Base-by-base conservation (phyloP, 768 basidiomycete species). In the Megacollybia marginata region DNA sequence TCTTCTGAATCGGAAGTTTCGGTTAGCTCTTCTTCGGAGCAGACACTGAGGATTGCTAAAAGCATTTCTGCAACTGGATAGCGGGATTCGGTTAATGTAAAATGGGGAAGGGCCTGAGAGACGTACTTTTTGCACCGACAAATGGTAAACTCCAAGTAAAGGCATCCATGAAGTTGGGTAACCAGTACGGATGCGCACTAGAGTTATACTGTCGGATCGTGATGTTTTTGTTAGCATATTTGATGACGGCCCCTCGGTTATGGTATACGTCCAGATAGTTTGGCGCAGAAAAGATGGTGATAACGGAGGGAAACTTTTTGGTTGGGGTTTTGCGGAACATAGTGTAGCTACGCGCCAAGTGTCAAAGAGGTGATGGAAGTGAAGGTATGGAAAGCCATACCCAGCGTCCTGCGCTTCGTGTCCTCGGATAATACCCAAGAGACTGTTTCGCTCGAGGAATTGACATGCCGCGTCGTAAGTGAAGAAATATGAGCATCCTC, bases 91-190 rank as follows among this genome's bases (percentile, higher is more conserved):
- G 18, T n/a, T 47, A 40, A 32, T 10, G 31, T 10, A 43, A 47
- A 18, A 4, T 64, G 20, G 71, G 67, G 50, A 65, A 18, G 8
- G 23, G 20, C 33, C 50, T 23, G 36, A 33, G 35, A 4, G 19
- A 70, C 89, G 48, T 53, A 94, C 94, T 96, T 72, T 98, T 98
- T 55, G 91, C 84, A 47, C 93, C 94, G 5, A 98, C 93, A 62
- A 98, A 98, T 0, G 95, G 95, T 50, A 98, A 64, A 75, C 88
- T 91, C 95, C 94, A 98, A 10, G 93, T 95, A 63, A 98, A 98
- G 31, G 92, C 93, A 61, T 98, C 91, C 81, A 94, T 94, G 59
- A 96, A 96, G 69, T 96, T 96, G 0, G 94, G 94, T 31, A 98
- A 65, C 92, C 92, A 94, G 65, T 91, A 96, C 4, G 90, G 90